Percentiles rank a stretch among this genome's conserved stretches.
phyloP scores from a whole-genome alignment of 306 rosid species.

The Crataegus laevigata region DNA sequence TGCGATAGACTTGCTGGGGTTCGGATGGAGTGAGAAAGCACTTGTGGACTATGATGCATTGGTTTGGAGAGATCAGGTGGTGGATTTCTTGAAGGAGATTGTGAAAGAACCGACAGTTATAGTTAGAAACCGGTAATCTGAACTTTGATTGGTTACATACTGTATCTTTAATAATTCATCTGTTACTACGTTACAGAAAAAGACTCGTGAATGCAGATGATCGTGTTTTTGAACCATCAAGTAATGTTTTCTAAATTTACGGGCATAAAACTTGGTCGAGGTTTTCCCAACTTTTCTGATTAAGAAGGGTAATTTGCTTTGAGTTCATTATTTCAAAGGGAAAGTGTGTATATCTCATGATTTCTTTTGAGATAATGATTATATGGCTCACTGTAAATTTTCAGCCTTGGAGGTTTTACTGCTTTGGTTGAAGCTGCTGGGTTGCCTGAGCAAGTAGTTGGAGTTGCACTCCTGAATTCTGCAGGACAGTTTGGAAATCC shows the following conservation, averaged over 20 bases:
- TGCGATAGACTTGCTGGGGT: constrained; percentile 91
- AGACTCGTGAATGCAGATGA: neutral
- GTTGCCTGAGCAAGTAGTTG: constrained; percentile 59
- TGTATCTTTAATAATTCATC: neutral
- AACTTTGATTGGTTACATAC: neutral
- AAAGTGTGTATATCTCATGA: neutral
- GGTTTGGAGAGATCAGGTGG: constrained; percentile 89
- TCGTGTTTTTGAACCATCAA: neutral
- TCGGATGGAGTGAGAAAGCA: constrained; percentile 99
- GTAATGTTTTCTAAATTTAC: neutral
- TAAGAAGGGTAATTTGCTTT: neutral
- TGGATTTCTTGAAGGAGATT: constrained; percentile 79
- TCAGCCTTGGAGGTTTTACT: constrained; percentile 95
- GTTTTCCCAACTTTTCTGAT: neutral
- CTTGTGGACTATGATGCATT: constrained; percentile 81
- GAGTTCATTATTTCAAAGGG: neutral
- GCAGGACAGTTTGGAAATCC: constrained; percentile 84
- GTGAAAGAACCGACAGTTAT: constrained; percentile 80
- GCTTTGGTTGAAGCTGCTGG: constrained; percentile 79
- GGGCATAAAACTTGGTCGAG: neutral
- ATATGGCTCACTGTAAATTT: constrained; percentile 22
- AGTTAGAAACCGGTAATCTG: constrained; percentile 71
- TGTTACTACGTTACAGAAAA: neutral
- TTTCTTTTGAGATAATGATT: neutral
- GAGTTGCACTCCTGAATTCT: constrained; percentile 76